Conservation (phyloP, 768 basidiomycete genomes). For the Leucogyrophana mollusca region DNA sequence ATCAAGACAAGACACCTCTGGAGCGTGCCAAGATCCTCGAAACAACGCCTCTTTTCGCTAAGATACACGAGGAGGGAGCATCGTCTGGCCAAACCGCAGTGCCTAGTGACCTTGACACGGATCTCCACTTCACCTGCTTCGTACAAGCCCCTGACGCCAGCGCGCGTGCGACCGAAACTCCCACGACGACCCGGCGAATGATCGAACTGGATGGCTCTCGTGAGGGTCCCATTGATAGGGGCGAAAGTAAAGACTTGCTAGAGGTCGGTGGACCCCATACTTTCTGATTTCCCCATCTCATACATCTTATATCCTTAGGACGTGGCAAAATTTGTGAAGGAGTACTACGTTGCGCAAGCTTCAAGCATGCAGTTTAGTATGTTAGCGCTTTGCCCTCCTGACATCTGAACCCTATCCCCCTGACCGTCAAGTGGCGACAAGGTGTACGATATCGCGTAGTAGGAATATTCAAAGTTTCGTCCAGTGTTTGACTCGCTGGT, state of each 20-base stretch:
- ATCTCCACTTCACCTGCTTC: slow-evolving; percentile 88
- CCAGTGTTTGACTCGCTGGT: no score
- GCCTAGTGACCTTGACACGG: slow-evolving; percentile 63
- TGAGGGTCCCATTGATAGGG: slow-evolving; percentile 77
- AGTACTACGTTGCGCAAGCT: slow-evolving; percentile 38
- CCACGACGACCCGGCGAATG: slow-evolving; percentile 42
- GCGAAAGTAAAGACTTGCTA: slow-evolving; percentile 58
- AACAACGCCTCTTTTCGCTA: slow-evolving; percentile 70
- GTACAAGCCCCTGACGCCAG: slow-evolving; percentile 58
- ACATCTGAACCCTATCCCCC: no score
- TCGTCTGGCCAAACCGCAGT: slow-evolving; percentile 66
- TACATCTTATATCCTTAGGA: slow-evolving; percentile 31
- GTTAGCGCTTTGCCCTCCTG: slow-evolving; percentile 41
- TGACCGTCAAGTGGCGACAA: no score
- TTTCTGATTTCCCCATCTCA: background rate
- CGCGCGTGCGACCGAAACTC: slow-evolving; percentile 10
- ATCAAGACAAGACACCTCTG: slow-evolving; percentile 68
- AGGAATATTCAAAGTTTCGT: no score
- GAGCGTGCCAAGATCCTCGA: slow-evolving; percentile 78
- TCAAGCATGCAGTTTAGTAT: slow-evolving; percentile 44
- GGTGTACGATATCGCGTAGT: no score
- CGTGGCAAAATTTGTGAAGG: slow-evolving; percentile 43
- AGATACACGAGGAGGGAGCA: slow-evolving; percentile 74
- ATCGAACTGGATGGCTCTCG: slow-evolving; percentile 86
- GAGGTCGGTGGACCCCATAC: slow-evolving; percentile 33